Base-by-base conservation (phyloP, 192 early-diverging fungal species). In the Kickxella alabastrina region DNA sequence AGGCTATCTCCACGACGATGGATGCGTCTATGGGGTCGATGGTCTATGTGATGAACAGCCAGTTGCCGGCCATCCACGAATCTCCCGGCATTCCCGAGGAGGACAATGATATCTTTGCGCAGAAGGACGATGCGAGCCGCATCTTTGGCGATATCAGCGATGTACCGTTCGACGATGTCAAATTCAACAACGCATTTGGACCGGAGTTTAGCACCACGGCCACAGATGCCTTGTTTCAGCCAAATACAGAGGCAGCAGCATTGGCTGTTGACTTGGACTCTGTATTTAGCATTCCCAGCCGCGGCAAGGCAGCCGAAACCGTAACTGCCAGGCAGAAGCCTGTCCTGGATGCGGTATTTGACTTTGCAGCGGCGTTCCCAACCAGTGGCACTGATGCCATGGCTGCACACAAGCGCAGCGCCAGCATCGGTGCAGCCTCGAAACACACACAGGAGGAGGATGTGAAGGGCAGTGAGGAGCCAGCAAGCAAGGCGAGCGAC, bases 231-330 rank as follows among this genome's bases (percentile, higher is more conserved):
- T 24, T 28, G 17, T n/a, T 4, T 5, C 31, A 3, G 17, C 6
- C 17, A 32, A 29, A 14, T 29, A 14, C 45, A 18, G 26, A 25
- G 42, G 28, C 45, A 4, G 25, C 40, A 38, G 14, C 14, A 5
- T 24, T 24, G 3, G 14, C 46, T 40, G 26, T 45, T 17, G 71
- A 74, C 42, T 45, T 74, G 37, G 71, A 74, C 22, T 51, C 56
- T 18, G 71, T 55, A 26, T 74, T 74, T 31, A 61, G 54, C 32
- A 31, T 74, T 7, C 71, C 71, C 6, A 24, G 35, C 19, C 22
- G 14, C 6, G 28, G 2, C 12, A 36, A 15, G 18, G 14, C 19
- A 21, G 9, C 44, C 1, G 3, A 4, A 2, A 12, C 45, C n/a
- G 40, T 25, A 13, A 43, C 32, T 21, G 38, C 18, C 24, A 26